Evolutionary conservation across 306 rosid genomes (phyloP), one percentile per base, ranked within the genome.

Genomic region (Prunus mume): DNA sequence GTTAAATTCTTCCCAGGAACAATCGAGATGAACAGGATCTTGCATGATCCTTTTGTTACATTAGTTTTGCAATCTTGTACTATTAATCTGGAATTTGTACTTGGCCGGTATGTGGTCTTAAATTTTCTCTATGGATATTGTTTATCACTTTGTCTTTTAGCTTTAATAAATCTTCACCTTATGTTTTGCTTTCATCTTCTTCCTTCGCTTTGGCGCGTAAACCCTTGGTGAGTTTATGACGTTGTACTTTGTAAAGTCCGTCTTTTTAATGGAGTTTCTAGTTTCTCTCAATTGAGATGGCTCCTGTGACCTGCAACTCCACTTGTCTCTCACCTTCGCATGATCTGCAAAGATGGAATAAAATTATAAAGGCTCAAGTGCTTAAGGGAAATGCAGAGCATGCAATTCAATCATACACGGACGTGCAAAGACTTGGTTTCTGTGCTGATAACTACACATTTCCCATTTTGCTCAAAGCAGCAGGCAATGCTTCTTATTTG

Each of bases 381-480:
- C 79, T 62, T 3, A n/a, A 61, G 68, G 74, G 85, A 9, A 68
- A 78, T 19, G 47, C 60, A 45, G 30, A 68, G 64, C 71, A 51
- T 20, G 82, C 82, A 54, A 22, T 82, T 61, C 73, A 24, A 3
- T 73, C 69, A 10, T 78, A 82, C 19, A 43, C 52, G 20, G 27
- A 52, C 14, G 73, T 82, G 85, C 82, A 68, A 71, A 73, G 66
- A 34, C 75, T 51, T 63, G 82, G 82, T 68, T 34, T 67, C 38
- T 55, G 5, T 20, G 77, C 79, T 32, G 82, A 78, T 46, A 82
- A 78, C 76, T 82, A 61, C 65, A 73, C 82, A 15, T 78, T 73
- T 69, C 85, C 82, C 47, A 15, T 73, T 68, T 54, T 82, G 72
- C 82, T 82, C 19, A 73, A 82, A 64, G 82, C 79, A 41, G 79